Evolutionary conservation across 208 protist genomes (phyloP), one percentile per base, ranked within the genome.

Genomic region (Lotmaria passim): DNA sequence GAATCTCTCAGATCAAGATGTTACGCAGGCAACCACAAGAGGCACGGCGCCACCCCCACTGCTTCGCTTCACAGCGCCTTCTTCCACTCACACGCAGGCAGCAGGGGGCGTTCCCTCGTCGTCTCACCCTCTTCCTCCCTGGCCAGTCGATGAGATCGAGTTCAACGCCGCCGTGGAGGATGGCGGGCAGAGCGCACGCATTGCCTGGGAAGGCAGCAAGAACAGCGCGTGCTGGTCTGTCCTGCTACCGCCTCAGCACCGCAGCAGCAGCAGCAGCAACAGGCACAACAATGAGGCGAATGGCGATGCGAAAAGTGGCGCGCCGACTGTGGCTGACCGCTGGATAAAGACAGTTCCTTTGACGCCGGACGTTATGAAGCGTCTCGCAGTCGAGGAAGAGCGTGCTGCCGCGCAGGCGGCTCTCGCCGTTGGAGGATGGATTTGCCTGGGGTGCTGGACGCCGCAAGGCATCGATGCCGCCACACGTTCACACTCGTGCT

Each of bases 111-210:
- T 14, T 58, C 6, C 19, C 21, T 19, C 41, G 30, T 23, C 44
- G 15, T 14, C 12, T 52, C 34, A 38, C 7, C 60, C 17, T 19
- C 47, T 94, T 1, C 83, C 89, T 11, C 81, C 85, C 14, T 94
- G 85, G 85, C 89, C 89, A 0, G 68, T 87, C 0, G 85, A 94
- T 46, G 67, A 44, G 33, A 71, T 90, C 28, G 89, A 94, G 71
- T 94, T 87, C 72, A 94, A 90, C 73, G 79, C 86, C 21, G 38
- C 51, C 3, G 51, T 52, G 38, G 59, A 65, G 12, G 50, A 73
- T 36, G 89, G 89, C 28, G 89, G 89, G 0, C 89, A 94, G 30
- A 74, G 75, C 57, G 41, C 53, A 17, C 88, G 88, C 15, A 55
- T 58, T 2, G 75, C 70, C 0, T 72, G 58, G 36, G 65, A 71